Evolutionary conservation across 2,329 filamentous ascomycete genomes (phyloP).

Genomic region (Fonsecaea monophora): DNA sequence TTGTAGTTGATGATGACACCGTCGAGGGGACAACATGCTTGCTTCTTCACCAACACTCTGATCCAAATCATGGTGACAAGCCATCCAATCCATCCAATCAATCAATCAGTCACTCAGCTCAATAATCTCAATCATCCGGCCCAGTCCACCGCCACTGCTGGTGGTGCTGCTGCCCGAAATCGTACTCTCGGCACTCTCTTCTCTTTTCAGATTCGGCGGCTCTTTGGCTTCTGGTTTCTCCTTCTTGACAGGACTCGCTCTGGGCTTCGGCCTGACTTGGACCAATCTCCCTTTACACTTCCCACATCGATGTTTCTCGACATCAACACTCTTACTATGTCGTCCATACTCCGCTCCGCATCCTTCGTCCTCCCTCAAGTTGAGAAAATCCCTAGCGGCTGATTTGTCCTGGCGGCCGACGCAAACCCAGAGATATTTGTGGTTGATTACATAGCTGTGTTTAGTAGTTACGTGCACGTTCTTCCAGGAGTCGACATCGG

Average conservation of each 20-base stretch:
- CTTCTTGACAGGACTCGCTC: slow-evolving; percentile 47
- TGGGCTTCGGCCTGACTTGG: slow-evolving; percentile 80
- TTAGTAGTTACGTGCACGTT: slow-evolving; percentile 82
- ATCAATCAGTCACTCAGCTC: slow-evolving; percentile 34
- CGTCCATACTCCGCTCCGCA: slow-evolving; percentile 79
- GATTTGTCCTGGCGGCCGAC: slow-evolving; percentile 38
- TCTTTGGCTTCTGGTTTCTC: slow-evolving; percentile 4
- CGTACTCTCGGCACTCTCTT: slow-evolving; percentile 38
- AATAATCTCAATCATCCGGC: slow-evolving; percentile 33
- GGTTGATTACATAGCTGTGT: slow-evolving; percentile 87
- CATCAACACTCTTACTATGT: slow-evolving; percentile 85
- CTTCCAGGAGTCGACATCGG: slow-evolving; percentile 59
- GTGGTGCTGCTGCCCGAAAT: slow-evolving; percentile 14
- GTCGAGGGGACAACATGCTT: not conserved
- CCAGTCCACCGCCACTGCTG: slow-evolving; percentile 26
- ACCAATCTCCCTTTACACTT: slow-evolving; percentile 72
- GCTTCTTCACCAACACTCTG: not conserved
- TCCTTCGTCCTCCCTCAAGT: slow-evolving; percentile 39
- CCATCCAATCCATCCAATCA: not conserved
- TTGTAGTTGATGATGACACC: not conserved
- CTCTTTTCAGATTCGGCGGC: slow-evolving; percentile 2
- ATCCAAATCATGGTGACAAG: not conserved
- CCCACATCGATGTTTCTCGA: slow-evolving; percentile 74
- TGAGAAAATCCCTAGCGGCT: slow-evolving; percentile 30
- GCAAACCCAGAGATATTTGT: slow-evolving; percentile 90